These are phyloP conservation scores for Rosa multiflora DNA, from an alignment of 306 rosid species.

Conservation along the genomic window DNA sequence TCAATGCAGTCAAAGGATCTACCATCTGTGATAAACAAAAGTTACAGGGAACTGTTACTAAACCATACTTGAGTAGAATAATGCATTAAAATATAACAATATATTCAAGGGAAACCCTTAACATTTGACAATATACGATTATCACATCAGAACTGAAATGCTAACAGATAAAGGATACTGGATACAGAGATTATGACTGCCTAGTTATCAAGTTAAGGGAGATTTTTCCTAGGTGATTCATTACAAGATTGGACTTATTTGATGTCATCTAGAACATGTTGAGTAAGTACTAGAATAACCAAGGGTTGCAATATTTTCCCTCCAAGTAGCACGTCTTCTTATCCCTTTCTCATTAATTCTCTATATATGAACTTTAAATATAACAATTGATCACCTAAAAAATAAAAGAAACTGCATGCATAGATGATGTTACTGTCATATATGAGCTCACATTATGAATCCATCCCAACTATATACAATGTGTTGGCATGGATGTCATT, in stretches of 20 bases:
- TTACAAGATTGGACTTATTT: not conserved
- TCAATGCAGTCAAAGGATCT: conserved; percentile 97
- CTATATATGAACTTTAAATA: not conserved
- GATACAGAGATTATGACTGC: conserved; percentile 1
- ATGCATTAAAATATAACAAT: not conserved
- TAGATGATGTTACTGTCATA: not conserved
- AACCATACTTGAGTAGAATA: conserved; percentile 18
- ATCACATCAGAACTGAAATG: not conserved
- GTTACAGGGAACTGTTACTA: conserved; percentile 27
- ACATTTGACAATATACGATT: not conserved
- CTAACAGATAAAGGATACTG: not conserved
- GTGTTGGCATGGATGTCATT: not conserved
- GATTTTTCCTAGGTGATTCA: not conserved
- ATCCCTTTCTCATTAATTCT: not conserved
- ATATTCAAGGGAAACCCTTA: conserved; percentile 7
- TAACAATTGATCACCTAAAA: not conserved
- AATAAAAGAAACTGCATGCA: not conserved
- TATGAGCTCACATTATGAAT: not conserved
- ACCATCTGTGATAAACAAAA: conserved; percentile 56
- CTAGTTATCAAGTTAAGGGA: not conserved
- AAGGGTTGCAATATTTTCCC: not conserved
- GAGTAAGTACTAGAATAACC: not conserved
- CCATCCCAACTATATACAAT: not conserved
- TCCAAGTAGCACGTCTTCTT: not conserved
- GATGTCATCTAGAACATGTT: not conserved